Evolutionary conservation across 768 basidiomycete genomes (phyloP).

Genomic region (Lentinula aciculospora): DNA sequence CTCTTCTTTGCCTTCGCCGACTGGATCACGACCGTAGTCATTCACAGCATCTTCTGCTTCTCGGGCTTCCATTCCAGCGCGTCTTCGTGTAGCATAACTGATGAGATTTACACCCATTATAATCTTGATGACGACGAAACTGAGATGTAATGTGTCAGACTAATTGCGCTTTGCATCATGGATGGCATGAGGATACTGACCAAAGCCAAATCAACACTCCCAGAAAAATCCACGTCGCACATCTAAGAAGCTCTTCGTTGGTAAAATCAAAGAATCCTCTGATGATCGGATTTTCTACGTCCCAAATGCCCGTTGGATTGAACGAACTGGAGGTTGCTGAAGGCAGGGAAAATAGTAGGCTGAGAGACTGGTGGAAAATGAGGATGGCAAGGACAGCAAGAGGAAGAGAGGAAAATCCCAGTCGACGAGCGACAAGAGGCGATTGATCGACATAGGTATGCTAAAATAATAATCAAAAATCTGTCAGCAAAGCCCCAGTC

Average conservation of each 20-base stretch:
- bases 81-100: conserved; percentile 72
- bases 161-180: background rate
- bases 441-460: conserved; percentile 95
- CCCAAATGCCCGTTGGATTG: background rate
- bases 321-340: conserved; percentile 24
- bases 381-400: conserved; percentile 80
- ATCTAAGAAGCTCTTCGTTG: conserved; percentile 44
- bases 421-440: conserved; percentile 85
- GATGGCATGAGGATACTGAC: conserved; percentile 40
- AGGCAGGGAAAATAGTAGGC: conserved; percentile 50
- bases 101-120: conserved; percentile 88
- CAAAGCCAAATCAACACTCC: conserved; percentile 78
- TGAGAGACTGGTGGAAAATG: conserved; percentile 68
- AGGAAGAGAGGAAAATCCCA: conserved; percentile 92
- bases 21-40: conserved; percentile 84
- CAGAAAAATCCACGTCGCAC: conserved; percentile 60
- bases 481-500: background rate
- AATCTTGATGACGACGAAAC: conserved; percentile 83
- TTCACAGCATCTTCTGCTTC: conserved; percentile 74
- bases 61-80: conserved; percentile 73
- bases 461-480: conserved; percentile 27
- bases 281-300: conserved; percentile 18
- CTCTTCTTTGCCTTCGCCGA: conserved; percentile 88
- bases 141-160: conserved; percentile 18
- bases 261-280: conserved; percentile 42